Percentiles rank a stretch among this genome's conserved stretches.
These are phyloP conservation scores for Cairneyella variabilis DNA, from an alignment of 495 filamentous ascomycete species.

Conservation along the genomic window DNA sequence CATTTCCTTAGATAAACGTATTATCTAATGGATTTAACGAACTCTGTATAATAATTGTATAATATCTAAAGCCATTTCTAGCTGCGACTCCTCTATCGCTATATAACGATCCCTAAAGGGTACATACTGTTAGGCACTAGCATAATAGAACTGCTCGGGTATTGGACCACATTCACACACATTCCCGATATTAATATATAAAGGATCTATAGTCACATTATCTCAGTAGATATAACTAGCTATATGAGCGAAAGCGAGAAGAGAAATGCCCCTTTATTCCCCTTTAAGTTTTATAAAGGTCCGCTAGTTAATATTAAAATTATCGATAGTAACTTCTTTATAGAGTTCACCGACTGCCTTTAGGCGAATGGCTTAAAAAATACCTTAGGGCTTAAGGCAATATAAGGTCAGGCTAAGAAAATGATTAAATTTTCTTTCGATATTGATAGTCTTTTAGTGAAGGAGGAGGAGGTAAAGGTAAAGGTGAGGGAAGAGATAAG, in stretches of 20 bases:
- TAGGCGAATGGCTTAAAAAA: conserved; percentile 1
- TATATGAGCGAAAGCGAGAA: conserved; percentile 2
- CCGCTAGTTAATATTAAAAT: conserved; percentile 10
- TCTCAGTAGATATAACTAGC: conserved; percentile 12
- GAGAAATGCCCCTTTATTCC: conserved; percentile 11
- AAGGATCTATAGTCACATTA: conserved; percentile 7
- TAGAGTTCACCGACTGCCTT: conserved; percentile 16
- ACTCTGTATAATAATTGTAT: conserved; percentile 12
- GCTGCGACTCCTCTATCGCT: conserved; percentile 3
- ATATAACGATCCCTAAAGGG: conserved; percentile 5
- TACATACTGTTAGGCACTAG: conserved; percentile 13
- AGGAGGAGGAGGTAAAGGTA: conserved; percentile 9
- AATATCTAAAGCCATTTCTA: conserved; percentile 9
- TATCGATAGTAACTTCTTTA: conserved; percentile 18
- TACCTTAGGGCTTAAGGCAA: conserved; percentile 14
- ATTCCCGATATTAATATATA: conserved; percentile 14
- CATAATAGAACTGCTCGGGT: conserved; percentile 10
- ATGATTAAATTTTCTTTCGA: conserved; percentile 20
- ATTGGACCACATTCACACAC: background rate
- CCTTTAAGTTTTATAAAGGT: conserved; percentile 16
- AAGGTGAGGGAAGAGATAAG: background rate
- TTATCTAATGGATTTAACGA: conserved; percentile 12
- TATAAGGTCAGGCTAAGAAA: conserved; percentile 14
- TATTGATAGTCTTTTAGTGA: conserved; percentile 17
- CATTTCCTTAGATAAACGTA: conserved; percentile 4